A percentile compares a stretch with the other conserved stretches of the same genome.
phyloP scores from a whole-genome alignment of 129 eudicot genomes.

The Logfia minima region DNA sequence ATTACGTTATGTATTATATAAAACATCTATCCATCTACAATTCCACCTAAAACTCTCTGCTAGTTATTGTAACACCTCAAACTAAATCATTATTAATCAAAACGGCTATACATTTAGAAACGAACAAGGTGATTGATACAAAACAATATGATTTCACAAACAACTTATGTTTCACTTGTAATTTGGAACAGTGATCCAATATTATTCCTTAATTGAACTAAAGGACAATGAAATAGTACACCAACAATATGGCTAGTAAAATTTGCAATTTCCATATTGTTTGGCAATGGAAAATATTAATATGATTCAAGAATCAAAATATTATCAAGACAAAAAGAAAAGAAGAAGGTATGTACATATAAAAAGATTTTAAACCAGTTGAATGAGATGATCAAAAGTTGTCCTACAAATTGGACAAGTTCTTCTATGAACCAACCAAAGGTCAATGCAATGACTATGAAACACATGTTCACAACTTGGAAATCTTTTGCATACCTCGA shows the following conservation, averaged over 20 bases:
- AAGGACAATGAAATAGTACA: neutral
- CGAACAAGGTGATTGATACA: neutral
- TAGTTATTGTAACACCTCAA: neutral
- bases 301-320: constrained; percentile 10
- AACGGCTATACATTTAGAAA: neutral
- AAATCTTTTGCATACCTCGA: constrained; percentile 58
- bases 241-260: too few relatives aligned
- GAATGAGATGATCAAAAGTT: constrained; percentile 22
- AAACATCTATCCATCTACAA: too few relatives aligned
- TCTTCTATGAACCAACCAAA: constrained; percentile 54
- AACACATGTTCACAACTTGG: constrained; percentile 63
- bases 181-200: neutral
- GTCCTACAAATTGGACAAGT: constrained; percentile 69
- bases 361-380: constrained; percentile 30
- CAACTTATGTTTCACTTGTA: constrained; percentile 1
- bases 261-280: constrained; percentile 24
- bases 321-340: neutral
- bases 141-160: neutral
- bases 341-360: constrained; percentile 6
- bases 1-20: too few relatives aligned
- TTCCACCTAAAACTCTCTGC: too few relatives aligned
- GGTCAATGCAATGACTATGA: constrained; percentile 64
- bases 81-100: neutral
- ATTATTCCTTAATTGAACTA: neutral
- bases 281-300: constrained; percentile 4